Base-by-base conservation (phyloP, 306 rosid genomes). In the Cicer cuneatum region DNA sequence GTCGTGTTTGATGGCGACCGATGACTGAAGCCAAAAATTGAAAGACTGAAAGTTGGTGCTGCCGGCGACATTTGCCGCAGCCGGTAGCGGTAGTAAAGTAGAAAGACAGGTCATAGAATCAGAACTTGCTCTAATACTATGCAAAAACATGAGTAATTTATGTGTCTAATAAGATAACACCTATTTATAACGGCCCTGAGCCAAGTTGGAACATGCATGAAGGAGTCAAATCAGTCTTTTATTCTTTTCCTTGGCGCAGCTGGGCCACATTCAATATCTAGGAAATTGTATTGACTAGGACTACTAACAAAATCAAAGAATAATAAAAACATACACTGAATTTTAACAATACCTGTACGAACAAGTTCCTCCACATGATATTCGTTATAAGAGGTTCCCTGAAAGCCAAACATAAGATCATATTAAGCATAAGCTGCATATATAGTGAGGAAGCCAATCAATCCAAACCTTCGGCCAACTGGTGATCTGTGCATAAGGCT, bases 341-440 rank as follows among this genome's bases (percentile, higher is more conserved):
- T 29, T 29, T 29, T 29, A 29, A 29, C 35, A 29, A 29, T 29
- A 29, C 99, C 96, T 94, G 98, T 57, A 94, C 67, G 40, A 88
- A 1, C 75, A 94, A 73, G 89, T 94, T 94, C 87, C 99, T 91
- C 99, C 97, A 94, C 99, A 94, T 94, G 72, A 90, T 69, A 85
- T 94, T 94, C 16, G 99, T 94, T 88, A 94, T 80, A 81, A 94
- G 99, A 81, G 99, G 93, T 78, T 89, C 97, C 88, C 99, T 94
- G 83, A 54, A 66, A 82, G 60, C 69, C 75, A 89, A 79, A 82
- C 54, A 69, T 10, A 60, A 72, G 61, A 82, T 51, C 83, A 82
- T 60, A 67, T 42, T 18, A 65, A 68, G 60, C 56, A 62, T 29
- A 56, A 56, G 69, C 2, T 54, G 69, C 71, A 64, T 39, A 64